These are phyloP conservation scores for Petunia secreta DNA, from an alignment of 257 asterid species.

Conservation along the genomic window DNA sequence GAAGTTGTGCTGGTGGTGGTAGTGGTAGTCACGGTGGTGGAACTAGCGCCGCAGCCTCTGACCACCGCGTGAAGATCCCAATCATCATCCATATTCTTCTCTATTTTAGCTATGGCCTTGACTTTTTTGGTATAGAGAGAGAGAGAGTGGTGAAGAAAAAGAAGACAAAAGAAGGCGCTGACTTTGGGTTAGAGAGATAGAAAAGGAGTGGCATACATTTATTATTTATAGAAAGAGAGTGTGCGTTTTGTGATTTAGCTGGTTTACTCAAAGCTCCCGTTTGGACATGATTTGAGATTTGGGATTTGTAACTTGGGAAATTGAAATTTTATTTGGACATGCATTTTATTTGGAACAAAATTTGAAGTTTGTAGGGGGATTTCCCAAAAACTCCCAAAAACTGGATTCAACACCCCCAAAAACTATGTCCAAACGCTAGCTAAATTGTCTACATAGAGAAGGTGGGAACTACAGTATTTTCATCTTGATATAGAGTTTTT, in stretches of 20 bases:
- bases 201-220: conserved; percentile 27
- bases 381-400: too few species aligned
- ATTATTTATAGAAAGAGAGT: conserved; percentile 29
- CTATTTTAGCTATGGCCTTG: conserved; percentile 12
- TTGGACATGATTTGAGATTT: too few species aligned
- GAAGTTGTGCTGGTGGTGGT: conserved; percentile 27
- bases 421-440: too few species aligned
- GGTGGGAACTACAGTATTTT: neutral
- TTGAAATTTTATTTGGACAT: too few species aligned
- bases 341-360: too few species aligned
- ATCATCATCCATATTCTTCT: conserved; percentile 67
- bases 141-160: conserved; percentile 13
- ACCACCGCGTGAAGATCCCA: conserved; percentile 99
- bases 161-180: conserved; percentile 68
- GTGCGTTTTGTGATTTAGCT: conserved; percentile 25
- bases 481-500: neutral
- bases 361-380: too few species aligned
- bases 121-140: conserved; percentile 20
- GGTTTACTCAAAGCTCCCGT: too few species aligned
- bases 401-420: too few species aligned
- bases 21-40: conserved; percentile 40
- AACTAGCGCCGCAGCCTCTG: conserved; percentile 72
- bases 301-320: too few species aligned
- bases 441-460: conserved; percentile 24
- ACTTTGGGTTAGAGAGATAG: conserved; percentile 45